Evolutionary conservation across 768 basidiomycete species (phyloP).

Genomic region (Leccinum ochraceum): DNA sequence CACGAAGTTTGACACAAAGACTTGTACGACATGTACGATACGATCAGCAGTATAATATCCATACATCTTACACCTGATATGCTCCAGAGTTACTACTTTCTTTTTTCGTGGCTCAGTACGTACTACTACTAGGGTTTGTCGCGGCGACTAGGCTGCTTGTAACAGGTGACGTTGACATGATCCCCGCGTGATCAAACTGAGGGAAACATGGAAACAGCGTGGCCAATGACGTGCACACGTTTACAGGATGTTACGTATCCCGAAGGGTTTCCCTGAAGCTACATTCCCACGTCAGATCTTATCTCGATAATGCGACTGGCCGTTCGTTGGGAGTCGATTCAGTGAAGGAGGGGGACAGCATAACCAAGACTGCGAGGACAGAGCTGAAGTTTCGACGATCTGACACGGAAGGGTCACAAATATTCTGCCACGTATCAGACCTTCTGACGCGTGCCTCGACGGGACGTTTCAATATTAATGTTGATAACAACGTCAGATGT

Average conservation of each 20-base stretch:
- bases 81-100: slow-evolving; percentile 8
- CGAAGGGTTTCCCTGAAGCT: neutral
- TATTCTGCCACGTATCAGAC: neutral
- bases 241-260: neutral
- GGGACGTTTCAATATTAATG: neutral
- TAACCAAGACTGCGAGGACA: neutral
- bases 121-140: neutral
- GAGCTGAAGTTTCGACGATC: neutral
- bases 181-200: slow-evolving; percentile 3
- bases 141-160: slow-evolving; percentile 1
- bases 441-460: neutral
- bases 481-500: neutral
- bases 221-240: slow-evolving; percentile 5
- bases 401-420: neutral
- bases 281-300: neutral
- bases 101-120: neutral
- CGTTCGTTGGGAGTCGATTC: no score
- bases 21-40: slow-evolving; percentile 33
- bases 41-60: slow-evolving; percentile 25
- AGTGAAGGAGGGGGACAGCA: neutral
- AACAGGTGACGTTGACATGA: slow-evolving; percentile 9
- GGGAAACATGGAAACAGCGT: slow-evolving; percentile 10
- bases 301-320: no score
- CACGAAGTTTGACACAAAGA: slow-evolving; percentile 16
- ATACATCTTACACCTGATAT: slow-evolving; percentile 14